phyloP scores from a whole-genome alignment of 2,329 filamentous ascomycete genomes.

The Colletotrichum camelliae region DNA sequence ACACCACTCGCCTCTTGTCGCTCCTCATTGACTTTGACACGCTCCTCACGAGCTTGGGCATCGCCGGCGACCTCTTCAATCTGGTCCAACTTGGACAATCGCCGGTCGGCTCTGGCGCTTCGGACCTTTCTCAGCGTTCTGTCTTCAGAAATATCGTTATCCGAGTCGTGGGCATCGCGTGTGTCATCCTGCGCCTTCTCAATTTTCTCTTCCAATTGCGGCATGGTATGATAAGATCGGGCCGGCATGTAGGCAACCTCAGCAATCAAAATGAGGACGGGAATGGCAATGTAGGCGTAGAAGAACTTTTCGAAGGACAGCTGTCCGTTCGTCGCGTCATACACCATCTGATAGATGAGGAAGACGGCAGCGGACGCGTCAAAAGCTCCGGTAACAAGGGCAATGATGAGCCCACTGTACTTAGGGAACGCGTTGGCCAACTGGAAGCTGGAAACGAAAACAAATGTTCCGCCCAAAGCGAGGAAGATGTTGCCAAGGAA shows the following conservation, averaged over 20 bases:
- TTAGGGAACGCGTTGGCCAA: conserved; percentile 83
- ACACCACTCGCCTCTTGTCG: conserved; percentile 67
- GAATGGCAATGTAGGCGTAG: conserved; percentile 41
- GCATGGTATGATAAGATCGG: conserved; percentile 41
- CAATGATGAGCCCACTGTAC: conserved; percentile 77
- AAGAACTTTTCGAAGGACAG: conserved; percentile 46
- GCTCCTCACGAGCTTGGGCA: conserved; percentile 57
- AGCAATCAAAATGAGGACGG: conserved; percentile 38
- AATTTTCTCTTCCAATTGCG: conserved; percentile 44
- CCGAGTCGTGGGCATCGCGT: conserved; percentile 56
- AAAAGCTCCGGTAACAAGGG: conserved; percentile 81
- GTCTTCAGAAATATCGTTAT: conserved; percentile 56
- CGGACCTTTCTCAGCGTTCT: conserved; percentile 47
- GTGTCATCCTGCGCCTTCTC: conserved; percentile 39
- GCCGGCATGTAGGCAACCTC: conserved; percentile 45
- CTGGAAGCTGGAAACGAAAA: conserved; percentile 84
- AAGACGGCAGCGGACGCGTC: conserved; percentile 83
- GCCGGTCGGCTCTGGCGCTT: conserved; percentile 50
- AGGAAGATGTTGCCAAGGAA: conserved; percentile 77
- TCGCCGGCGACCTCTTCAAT: conserved; percentile 69
- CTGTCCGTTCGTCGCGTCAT: conserved; percentile 56
- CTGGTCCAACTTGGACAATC: conserved; percentile 63
- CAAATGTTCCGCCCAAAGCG: conserved; percentile 80
- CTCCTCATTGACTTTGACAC: conserved; percentile 60
- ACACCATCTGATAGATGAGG: conserved; percentile 74